Base-by-base conservation (phyloP, 495 filamentous ascomycete species). In the Trichoderma erinaceum region DNA sequence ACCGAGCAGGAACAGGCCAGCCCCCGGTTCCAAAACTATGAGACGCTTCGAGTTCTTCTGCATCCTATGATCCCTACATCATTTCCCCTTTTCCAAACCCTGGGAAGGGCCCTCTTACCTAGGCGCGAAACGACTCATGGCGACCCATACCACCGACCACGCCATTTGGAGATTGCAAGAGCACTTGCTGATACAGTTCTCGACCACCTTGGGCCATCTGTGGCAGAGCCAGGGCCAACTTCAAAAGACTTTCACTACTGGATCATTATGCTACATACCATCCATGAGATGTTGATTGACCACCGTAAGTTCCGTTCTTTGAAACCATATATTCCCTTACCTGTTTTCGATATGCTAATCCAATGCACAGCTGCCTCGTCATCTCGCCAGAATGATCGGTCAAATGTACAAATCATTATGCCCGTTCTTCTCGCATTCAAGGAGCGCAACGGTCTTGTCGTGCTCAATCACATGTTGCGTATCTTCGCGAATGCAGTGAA, bases 371-470 rank as follows among this genome's bases (percentile, higher is more conserved):
- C 27, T 48, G 7, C 35, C 35, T 38, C 35, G 8, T 72, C 75
- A 21, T 67, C 69, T 44, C 81, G 82, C 58, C 77, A 79, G 16
- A 74, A 79, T 63, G 90, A 91, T 23, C 88, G 87, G 4, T 78
- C 82, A 5, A 79, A 76, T n/a, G 76, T 84, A 4, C 87, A 90
- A 69, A 86, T 91, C 38, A 84, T 97, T 58, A 91, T 91, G 10
- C 83, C 93, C 18, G 89, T 97, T 41, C 76, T 97, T 41, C 84
- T 93, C 70, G 88, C 90, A 18, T 97, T 98, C 79, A 95, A 93
- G 76, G 88, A 90, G 63, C 82, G 84, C 65, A 86, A 88, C 50
- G 95, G 95, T 2, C 80, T 99, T 48, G 85, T 87, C 41, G 80
- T 85, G 21, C 78, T 98, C 38, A 92, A 90, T 68, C 79, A 84